Percentiles rank a stretch among this genome's conserved stretches.
phyloP scores from a whole-genome alignment of 768 basidiomycete genomes.

The Rossbeevera mucosa region DNA sequence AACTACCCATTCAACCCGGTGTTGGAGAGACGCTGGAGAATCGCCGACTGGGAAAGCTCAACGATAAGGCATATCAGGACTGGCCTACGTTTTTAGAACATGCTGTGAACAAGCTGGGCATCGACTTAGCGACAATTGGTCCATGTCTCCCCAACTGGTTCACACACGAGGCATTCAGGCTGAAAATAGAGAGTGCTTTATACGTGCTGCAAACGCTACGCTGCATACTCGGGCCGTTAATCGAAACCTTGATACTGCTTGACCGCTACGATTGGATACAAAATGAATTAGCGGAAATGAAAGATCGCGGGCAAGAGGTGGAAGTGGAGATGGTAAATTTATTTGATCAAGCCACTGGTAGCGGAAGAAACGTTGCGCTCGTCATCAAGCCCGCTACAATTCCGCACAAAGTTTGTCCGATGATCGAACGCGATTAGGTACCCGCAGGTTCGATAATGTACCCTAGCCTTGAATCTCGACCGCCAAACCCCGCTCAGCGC shows the following conservation, averaged over 20 bases:
- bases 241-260: constrained; percentile 61
- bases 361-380: constrained; percentile 67
- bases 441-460: constrained; percentile 2
- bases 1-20: constrained; percentile 16
- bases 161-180: constrained; percentile 17
- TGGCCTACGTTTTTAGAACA: constrained; percentile 47
- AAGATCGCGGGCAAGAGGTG: constrained; percentile 23
- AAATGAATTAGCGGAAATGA: constrained; percentile 33
- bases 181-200: constrained; percentile 39
- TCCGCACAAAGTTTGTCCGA: constrained; percentile 1
- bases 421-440: constrained; percentile 4
- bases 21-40: constrained; percentile 40
- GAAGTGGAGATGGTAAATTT: constrained; percentile 53
- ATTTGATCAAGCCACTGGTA: constrained; percentile 69
- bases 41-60: constrained; percentile 49
- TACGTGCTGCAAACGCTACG: constrained; percentile 62
- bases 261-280: constrained; percentile 60
- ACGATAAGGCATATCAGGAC: constrained; percentile 43
- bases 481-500: constrained; percentile 3
- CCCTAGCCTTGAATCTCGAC: background rate
- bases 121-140: constrained; percentile 13
- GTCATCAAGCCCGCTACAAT: constrained; percentile 39
- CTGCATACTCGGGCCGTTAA: constrained; percentile 62
- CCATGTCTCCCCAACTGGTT: constrained; percentile 20
- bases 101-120: constrained; percentile 26